Evolutionary conservation across 805 yeast genomes (phyloP).

Genomic region (Spathaspora hagerdaliae): DNA sequence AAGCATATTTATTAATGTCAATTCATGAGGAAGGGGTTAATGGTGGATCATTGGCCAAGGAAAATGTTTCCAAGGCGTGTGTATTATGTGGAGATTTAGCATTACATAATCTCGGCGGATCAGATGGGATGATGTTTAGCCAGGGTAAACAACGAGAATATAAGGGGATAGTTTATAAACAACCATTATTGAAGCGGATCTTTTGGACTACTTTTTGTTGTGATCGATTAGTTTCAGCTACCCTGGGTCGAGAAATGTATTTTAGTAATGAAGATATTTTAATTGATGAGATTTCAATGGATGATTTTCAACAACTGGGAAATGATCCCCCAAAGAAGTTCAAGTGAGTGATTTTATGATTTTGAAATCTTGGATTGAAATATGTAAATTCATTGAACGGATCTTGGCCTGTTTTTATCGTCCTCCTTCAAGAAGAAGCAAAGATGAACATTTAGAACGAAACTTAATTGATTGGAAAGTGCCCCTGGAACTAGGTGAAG

Average conservation of each 20-base stretch:
- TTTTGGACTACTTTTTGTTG: slow-evolving; percentile 1
- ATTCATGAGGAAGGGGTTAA: slow-evolving; percentile 4
- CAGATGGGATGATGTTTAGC: background rate
- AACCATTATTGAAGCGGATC: slow-evolving; percentile 1
- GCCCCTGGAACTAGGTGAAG: background rate
- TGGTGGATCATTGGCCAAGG: slow-evolving; percentile 3
- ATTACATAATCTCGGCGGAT: slow-evolving; percentile 1
- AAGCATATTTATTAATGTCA: slow-evolving; percentile 3
- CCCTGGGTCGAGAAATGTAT: slow-evolving; percentile 4
- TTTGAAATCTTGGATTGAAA: background rate
- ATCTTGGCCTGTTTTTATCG: background rate
- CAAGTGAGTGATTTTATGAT: background rate
- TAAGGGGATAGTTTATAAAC: background rate
- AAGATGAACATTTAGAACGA: background rate
- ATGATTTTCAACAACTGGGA: slow-evolving; percentile 2
- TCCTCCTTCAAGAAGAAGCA: slow-evolving; percentile 2
- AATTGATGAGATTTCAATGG: background rate
- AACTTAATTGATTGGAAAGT: background rate
- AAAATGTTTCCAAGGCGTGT: slow-evolving; percentile 3
- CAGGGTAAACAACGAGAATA: background rate
- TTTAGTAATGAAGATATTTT: background rate
- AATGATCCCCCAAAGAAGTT: background rate
- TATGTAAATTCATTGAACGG: background rate
- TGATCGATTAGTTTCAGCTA: slow-evolving; percentile 2
- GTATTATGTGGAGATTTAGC: slow-evolving; percentile 3